Conservation (phyloP, 768 basidiomycete genomes). For the Leccinum truebloodii region DNA sequence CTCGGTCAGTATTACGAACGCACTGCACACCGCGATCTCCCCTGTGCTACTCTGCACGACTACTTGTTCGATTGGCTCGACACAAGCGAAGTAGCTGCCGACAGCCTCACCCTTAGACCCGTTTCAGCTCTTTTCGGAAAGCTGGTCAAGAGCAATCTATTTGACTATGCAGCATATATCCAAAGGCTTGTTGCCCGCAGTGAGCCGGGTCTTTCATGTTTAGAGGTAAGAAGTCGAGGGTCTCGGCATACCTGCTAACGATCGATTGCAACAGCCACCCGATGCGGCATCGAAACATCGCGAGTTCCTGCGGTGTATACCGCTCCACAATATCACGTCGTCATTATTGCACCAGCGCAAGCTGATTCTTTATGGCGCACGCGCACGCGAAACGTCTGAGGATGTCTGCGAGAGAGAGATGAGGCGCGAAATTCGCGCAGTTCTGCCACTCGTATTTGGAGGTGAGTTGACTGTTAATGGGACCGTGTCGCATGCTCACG, state of each 20-base stretch:
- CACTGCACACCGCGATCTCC: constrained; percentile 63
- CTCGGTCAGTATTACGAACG: constrained; percentile 63
- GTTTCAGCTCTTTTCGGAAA: constrained; percentile 72
- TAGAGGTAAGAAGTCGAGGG: constrained; percentile 43
- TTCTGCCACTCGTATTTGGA: constrained; percentile 69
- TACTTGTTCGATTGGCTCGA: constrained; percentile 83
- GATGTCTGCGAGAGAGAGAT: constrained; percentile 70
- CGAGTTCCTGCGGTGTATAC: constrained; percentile 70
- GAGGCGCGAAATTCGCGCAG: constrained; percentile 62
- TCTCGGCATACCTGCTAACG: background rate
- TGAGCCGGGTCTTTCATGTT: constrained; percentile 57
- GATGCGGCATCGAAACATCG: constrained; percentile 58
- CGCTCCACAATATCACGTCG: constrained; percentile 57
- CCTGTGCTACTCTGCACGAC: constrained; percentile 67
- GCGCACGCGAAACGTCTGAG: constrained; percentile 70
- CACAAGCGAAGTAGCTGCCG: constrained; percentile 57
- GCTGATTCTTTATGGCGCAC: constrained; percentile 65
- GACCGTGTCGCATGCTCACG: constrained; percentile 5
- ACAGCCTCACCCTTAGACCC: constrained; percentile 54
- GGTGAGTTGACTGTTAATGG: constrained; percentile 37
- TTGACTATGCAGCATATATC: constrained; percentile 74
- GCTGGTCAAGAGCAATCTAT: constrained; percentile 66
- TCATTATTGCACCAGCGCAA: constrained; percentile 70
- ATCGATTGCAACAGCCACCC: constrained; percentile 7
- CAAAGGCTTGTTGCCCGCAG: constrained; percentile 82